Base-by-base conservation (phyloP, 805 yeast genomes). In the Candida nitratophila region DNA sequence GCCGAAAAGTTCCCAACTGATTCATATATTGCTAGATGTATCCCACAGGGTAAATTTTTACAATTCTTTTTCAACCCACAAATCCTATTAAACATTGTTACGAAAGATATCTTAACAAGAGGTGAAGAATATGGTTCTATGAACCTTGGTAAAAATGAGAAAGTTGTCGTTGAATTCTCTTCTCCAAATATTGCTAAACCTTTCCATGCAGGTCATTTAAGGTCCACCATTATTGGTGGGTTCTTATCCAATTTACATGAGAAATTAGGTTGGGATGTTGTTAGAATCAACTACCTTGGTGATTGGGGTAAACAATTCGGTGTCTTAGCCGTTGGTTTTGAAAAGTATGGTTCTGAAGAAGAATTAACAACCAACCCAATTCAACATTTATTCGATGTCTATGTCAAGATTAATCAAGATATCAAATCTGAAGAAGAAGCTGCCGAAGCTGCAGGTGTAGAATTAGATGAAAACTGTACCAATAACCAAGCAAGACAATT, bases 281-380 rank as follows among this genome's bases (percentile, higher is more conserved):
- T 76, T 53, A 79, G 97, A 69, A 75, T 91, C 72, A 93, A 93
- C 73, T 93, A 93, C 67, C 74, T 93, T 53, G 99, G 99, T 59
- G 99, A 93, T 69, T 93, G 99, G 99, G 99, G 99, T 46, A 93
- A 93, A 69, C 99, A 93, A 71, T 93, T 91, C 59, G 99, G 99
- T 66, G 65, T 93, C 39, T 74, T 93, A 54, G 99, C 98, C 22
- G 84, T 93, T 49, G 99, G 97, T 39, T 93, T 83, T 65, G 77
- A 79, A 45, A 80, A 77, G 59, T 93, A 85, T 61, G 99, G 99
- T 41, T 66, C 74, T 49, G 95, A 84, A 61, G 86, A 81, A 57
- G 69, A 69, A 31, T 74, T 93, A 50, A 71, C 71, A 44, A 56
- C 59, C 39, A 93, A 93, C 63, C 97, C 99, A 46, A 90, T 93